Evolutionary conservation across 305 asterid species (phyloP), one percentile per base, ranked within the genome.

Genomic region (Fraxinus paxiana): DNA sequence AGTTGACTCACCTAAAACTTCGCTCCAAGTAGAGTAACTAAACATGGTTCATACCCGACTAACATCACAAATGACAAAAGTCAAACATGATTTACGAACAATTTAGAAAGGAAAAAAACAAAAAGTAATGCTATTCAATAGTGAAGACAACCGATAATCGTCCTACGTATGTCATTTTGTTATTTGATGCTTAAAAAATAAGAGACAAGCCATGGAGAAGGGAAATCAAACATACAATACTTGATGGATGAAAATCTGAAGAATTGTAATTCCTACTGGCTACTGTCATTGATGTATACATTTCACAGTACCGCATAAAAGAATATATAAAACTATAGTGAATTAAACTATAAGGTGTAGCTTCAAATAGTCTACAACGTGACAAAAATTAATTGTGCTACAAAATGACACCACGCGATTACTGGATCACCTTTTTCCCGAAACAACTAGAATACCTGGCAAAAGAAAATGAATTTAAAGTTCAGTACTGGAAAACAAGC

Each of bases 391-490:
- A 72, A 33, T 31, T 30, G 73, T 6, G 77, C 87, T 81, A 80
- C 83, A 82, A 43, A 75, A 86, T 84, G 82, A 83, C 89, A 82
- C 72, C 83, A 69, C 75, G 15, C 22, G 67, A 84, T 84, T 82
- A 77, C 85, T 31, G 30, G 59, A 78, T 79, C 75, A 12, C 73
- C 82, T 76, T 77, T 43, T 82, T 80, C 72, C 46, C 76, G 84
- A 81, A 84, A 83, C 77, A 78, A 74, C 77, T 28, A 82, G 56
- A 22, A 70, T 38, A 84, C 74, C 86, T 82, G 84, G 43, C 15
- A 80, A 38, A 63, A 73, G 31, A 35, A 65, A 76, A 77, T 46
- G 38, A 24, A 54, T 59, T 59, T 43, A 76, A 59, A 5, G 72
- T 4, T 12, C 73, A 12, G 28, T 5, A 28, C 4, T 3, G 9